Evolutionary conservation across 2,329 filamentous ascomycete species (phyloP).

Genomic region (Penicillium sp.): DNA sequence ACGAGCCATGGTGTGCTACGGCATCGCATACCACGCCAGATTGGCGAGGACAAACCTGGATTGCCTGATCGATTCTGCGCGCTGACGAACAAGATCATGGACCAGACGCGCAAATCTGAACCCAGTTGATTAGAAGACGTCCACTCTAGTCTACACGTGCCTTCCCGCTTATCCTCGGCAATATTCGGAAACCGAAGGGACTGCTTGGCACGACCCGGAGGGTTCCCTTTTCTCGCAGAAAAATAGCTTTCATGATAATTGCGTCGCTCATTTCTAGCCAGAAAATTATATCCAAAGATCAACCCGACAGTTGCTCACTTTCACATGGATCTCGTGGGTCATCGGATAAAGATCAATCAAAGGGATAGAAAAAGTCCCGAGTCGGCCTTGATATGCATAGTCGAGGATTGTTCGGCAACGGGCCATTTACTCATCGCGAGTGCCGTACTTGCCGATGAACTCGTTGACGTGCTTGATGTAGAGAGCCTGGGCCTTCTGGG

Average conservation of each 20-base stretch:
- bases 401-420: neutral
- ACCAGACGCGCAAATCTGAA: neutral
- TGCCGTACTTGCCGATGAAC: conserved; percentile 63
- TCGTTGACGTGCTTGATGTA: conserved; percentile 69
- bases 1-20: conserved; percentile 73
- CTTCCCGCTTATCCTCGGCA: neutral
- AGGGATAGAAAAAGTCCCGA: neutral
- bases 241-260: conserved; percentile 1
- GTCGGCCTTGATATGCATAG: neutral
- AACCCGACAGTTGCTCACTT: too few relatives aligned
- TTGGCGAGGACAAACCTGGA: conserved; percentile 51
- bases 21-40: conserved; percentile 56
- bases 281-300: neutral
- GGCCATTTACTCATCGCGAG: conserved; percentile 16
- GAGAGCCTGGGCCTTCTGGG: conserved; percentile 64
- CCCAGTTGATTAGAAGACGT: too few relatives aligned
- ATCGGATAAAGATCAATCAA: too few relatives aligned
- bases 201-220: too few relatives aligned
- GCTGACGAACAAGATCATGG: neutral
- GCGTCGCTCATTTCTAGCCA: conserved; percentile 11
- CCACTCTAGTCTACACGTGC: too few relatives aligned
- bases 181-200: neutral
- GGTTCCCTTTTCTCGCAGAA: too few relatives aligned
- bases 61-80: conserved; percentile 40
- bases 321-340: too few relatives aligned